Conservation (phyloP, 371 early-diverging fungal species). For the Mucor plumbeus region DNA sequence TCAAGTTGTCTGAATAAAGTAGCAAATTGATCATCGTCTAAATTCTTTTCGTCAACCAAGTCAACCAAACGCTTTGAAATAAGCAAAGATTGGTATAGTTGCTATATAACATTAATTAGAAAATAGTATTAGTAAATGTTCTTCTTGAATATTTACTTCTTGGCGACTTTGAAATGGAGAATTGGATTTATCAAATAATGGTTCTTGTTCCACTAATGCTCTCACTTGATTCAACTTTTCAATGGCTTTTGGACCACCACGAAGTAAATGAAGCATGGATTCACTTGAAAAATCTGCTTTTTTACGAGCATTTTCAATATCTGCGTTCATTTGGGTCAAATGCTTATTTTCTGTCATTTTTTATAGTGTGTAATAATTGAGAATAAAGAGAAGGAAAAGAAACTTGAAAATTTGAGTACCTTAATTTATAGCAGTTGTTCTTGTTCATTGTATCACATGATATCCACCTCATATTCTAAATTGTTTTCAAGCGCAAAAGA, state of each 20-base stretch:
- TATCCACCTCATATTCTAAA: neutral
- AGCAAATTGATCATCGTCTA: slow-evolving; percentile 34
- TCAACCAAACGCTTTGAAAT: slow-evolving; percentile 41
- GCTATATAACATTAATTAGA: slow-evolving; percentile 24
- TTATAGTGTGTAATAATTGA: neutral
- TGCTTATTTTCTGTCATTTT: slow-evolving; percentile 36
- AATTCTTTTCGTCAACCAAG: slow-evolving; percentile 46
- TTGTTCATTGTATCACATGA: neutral
- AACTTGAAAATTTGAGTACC: neutral
- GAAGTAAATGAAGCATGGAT: slow-evolving; percentile 45
- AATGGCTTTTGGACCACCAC: slow-evolving; percentile 41
- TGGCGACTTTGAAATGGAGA: slow-evolving; percentile 43
- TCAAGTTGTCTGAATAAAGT: slow-evolving; percentile 40
- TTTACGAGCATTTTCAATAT: slow-evolving; percentile 55
- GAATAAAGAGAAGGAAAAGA: slow-evolving; percentile 3
- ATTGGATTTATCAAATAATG: slow-evolving; percentile 42
- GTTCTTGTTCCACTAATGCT: slow-evolving; percentile 48
- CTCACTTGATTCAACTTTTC: slow-evolving; percentile 39
- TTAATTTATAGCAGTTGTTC: neutral
- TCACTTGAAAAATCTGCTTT: slow-evolving; percentile 47
- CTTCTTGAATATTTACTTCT: slow-evolving; percentile 30
- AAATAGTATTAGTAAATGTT: neutral
- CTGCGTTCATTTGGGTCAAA: slow-evolving; percentile 41
- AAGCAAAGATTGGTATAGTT: slow-evolving; percentile 35
- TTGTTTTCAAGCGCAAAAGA: neutral